phyloP scores from a whole-genome alignment of 2,329 filamentous ascomycete genomes.

The Aureobasidium sp. region DNA sequence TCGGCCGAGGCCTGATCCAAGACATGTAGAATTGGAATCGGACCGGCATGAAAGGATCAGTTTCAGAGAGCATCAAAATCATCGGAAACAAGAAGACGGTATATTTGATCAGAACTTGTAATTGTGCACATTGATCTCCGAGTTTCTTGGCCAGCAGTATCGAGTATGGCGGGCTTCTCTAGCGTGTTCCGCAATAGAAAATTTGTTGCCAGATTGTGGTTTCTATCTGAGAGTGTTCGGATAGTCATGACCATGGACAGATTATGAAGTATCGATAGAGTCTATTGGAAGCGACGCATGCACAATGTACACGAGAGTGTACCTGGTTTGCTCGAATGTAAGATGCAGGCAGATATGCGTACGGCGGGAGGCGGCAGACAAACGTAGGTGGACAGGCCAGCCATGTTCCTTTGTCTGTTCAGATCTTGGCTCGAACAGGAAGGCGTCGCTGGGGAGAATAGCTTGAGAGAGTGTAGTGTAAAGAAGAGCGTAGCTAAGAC shows the following conservation, averaged over 20 bases:
- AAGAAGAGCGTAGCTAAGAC: background rate
- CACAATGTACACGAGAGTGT: background rate
- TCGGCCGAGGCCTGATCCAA: background rate
- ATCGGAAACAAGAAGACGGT: background rate
- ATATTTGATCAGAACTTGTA: background rate
- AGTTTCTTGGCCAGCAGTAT: background rate
- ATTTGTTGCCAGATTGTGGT: background rate
- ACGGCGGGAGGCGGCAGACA: background rate
- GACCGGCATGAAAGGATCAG: background rate
- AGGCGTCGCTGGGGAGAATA: background rate
- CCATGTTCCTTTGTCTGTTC: background rate
- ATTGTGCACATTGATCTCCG: background rate
- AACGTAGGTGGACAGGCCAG: background rate
- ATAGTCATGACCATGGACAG: background rate
- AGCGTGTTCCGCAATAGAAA: background rate
- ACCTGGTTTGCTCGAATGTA: background rate
- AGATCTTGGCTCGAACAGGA: background rate
- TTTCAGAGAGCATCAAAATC: background rate
- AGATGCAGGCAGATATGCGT: background rate
- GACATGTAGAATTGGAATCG: background rate
- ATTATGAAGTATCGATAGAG: background rate
- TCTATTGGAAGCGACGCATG: constrained; percentile 6
- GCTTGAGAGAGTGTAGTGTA: background rate
- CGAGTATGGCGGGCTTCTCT: background rate
- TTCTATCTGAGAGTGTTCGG: background rate